A percentile compares a stretch with the other conserved stretches of the same genome.
Evolutionary conservation across 441 rosid species (phyloP).

Genomic region (Syzygium syzygioides): DNA sequence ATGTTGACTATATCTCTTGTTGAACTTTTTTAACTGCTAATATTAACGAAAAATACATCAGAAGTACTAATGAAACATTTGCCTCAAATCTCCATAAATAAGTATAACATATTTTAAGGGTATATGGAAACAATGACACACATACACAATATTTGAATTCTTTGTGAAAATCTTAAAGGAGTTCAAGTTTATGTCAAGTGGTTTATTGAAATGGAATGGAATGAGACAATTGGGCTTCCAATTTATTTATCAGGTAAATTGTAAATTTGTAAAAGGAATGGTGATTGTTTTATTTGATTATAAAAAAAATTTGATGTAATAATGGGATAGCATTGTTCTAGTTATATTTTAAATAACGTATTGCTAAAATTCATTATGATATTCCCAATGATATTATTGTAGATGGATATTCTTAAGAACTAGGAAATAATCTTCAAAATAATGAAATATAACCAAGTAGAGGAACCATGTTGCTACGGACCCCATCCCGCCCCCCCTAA

Average conservation of each 20-base stretch:
- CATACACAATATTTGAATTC: neutral
- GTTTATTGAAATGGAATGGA: neutral
- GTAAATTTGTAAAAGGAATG: neutral
- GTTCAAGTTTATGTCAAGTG: neutral
- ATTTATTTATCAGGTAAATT: neutral
- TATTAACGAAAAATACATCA: no score
- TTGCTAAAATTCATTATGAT: no score
- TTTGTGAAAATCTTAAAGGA: neutral
- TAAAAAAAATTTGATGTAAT: no score
- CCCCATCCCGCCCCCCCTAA: no score
- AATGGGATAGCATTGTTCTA: neutral
- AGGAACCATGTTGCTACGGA: no score
- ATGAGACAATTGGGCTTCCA: neutral
- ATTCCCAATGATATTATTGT: no score
- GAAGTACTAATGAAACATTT: neutral
- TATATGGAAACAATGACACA: neutral
- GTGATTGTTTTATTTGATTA: neutral
- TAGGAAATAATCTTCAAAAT: no score
- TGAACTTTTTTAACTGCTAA: no score
- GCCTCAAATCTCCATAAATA: neutral
- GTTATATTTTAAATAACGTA: no score
- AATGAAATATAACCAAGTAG: no score
- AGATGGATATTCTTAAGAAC: no score
- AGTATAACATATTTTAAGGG: neutral
- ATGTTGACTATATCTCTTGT: no score